Base-by-base conservation (phyloP, 1,284 basidiomycete species). In the Inonotus hispidus region DNA sequence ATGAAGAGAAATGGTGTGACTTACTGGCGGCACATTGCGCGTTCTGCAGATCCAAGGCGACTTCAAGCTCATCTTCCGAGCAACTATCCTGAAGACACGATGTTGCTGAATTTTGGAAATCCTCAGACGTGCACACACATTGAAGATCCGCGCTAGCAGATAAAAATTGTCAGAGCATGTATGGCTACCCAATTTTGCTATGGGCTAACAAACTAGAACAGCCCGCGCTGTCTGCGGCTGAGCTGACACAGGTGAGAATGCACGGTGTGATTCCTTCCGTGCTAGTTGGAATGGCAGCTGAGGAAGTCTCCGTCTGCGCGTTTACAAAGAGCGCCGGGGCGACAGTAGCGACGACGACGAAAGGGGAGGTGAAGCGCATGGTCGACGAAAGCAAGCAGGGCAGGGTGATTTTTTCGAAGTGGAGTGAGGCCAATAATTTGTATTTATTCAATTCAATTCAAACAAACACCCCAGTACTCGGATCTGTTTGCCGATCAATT, bases 181-280 rank as follows among this genome's bases (percentile, higher is more conserved):
- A 1, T 14, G 5, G 16, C 7, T 7, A 7, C 16, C 10, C 16
- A 43, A 7, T 21, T 43, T n/a, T 38, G 23, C 32, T 0, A 3
- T 29, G n/a, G 6, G 61, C 65, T 50, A 16, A 65, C 65, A 63
- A 21, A 16, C 45, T 23, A 13, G 27, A 45, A 39, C 65, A 66
- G 5, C 63, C 65, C 8, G 65, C 60, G 38, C 25, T 37, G 3
- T 55, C 23, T 16, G 61, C 49, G 21, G 63, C 63, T 11, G 23
- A 41, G 2, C 58, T 56, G 16, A 61, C 57, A 49, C 65, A 66
- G 16, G 47, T 59, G 41, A 66, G 32, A n/a, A 65, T 32, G 41
- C 65, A 66, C 7, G 63, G 27, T 16, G 56, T 47, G 27, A 66
- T 37, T n/a, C 53, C 32, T n/a, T 7, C 41, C 5, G 41, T 43